Evolutionary conservation across 805 yeast species (phyloP), one percentile per base, ranked within the genome.

Genomic region (Priceomyces carsonii): DNA sequence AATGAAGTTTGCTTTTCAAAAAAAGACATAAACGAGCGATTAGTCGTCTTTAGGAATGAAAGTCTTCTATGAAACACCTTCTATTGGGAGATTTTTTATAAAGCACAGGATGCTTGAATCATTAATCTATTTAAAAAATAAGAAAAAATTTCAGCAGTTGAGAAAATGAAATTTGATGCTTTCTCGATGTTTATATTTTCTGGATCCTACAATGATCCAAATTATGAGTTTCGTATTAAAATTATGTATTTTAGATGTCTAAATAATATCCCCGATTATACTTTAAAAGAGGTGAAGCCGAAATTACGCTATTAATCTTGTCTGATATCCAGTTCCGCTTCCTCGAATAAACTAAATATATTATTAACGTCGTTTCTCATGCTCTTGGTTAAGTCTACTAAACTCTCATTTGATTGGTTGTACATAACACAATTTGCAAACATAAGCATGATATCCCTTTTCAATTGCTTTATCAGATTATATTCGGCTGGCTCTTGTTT

Each of bases 391-490:
- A 85, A 73, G 23, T 60, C 56, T 27, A 75, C 77, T 41, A 83
- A 69, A 35, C 81, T 87, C 18, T 80, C 75, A 40, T 74, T 79
- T 42, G 77, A 70, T 47, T 75, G 75, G 56, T 86, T 85, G 61
- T 80, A 86, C 93, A 86, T 86, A 12, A 85, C 73, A 12, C 91
- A 86, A 56, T 86, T 86, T 33, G 91, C 83, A 61, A 82, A 84
- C 93, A 86, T 84, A 40, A 81, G 64, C 63, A 81, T 71, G 28
- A 86, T 66, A 42, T 82, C 86, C 33, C 83, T 64, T 45, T 85
- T 87, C 15, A 86, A 62, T 38, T 81, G 79, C 22, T 71, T 66
- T 26, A 85, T 73, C 36, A 72, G 68, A 0, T 80, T 81, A 33
- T 77, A 78, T 16, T 45, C 52, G 1, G 68, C 63, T 6, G 55